These are phyloP conservation scores for Halenospora varia DNA, from an alignment of 495 filamentous ascomycete species.

Conservation along the genomic window DNA sequence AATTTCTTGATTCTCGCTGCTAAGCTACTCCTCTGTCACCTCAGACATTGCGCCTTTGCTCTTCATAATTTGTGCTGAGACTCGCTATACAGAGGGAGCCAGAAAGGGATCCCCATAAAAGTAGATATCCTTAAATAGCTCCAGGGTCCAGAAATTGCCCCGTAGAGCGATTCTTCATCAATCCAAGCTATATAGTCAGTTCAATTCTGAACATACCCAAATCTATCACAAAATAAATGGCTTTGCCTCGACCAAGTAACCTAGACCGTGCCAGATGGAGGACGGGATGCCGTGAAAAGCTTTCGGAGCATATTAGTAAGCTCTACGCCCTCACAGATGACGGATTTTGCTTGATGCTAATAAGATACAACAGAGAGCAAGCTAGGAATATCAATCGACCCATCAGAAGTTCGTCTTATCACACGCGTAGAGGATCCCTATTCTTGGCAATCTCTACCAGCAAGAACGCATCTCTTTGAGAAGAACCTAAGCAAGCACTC, in stretches of 20 bases:
- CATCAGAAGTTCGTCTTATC: conserved; percentile 24
- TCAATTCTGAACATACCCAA: conserved; percentile 7
- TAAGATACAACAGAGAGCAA: conserved; percentile 21
- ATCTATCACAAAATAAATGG: not conserved
- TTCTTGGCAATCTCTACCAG: conserved; percentile 18
- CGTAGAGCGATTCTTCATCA: conserved; percentile 9
- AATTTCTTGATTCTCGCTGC: too few relatives aligned
- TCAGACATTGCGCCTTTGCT: too few relatives aligned
- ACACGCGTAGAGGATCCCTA: conserved; percentile 13
- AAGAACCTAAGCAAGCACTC: not conserved
- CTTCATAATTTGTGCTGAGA: conserved; percentile 5
- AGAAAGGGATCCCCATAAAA: conserved; percentile 13
- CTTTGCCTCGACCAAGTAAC: conserved; percentile 15
- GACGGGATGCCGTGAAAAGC: conserved; percentile 14
- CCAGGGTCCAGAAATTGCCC: conserved; percentile 1
- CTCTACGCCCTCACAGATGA: conserved; percentile 1
- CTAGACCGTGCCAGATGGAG: conserved; percentile 14
- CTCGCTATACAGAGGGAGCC: conserved; percentile 6
- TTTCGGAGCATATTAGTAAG: conserved; percentile 20
- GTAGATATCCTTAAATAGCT: conserved; percentile 8
- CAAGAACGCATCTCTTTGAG: conserved; percentile 4
- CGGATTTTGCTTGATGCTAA: conserved; percentile 28
- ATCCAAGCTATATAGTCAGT: conserved; percentile 13
- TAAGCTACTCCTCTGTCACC: too few relatives aligned
- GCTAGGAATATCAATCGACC: conserved; percentile 24